A percentile compares a stretch with the other conserved stretches of the same genome.
Conservation (phyloP, 2,329 filamentous ascomycete species). For the Cryoendolithus antarcticus region DNA sequence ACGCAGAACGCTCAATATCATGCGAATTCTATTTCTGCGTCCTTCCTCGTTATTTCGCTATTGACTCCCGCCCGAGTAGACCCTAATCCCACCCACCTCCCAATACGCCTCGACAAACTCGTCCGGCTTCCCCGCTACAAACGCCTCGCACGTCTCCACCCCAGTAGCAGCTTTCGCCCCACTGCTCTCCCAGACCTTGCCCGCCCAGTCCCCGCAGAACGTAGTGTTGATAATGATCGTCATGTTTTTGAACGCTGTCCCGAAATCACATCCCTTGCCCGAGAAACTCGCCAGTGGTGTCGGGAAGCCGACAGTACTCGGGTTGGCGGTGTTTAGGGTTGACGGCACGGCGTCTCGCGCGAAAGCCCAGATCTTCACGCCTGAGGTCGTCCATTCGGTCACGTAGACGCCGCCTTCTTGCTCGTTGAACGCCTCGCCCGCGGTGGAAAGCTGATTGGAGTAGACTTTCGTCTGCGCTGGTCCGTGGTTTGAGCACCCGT, state of each 20-base stretch:
- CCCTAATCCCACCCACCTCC: constrained; percentile 59
- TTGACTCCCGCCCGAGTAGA: constrained; percentile 29
- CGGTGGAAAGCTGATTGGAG: constrained; percentile 16
- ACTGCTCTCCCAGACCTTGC: constrained; percentile 50
- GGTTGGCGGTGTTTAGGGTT: constrained; percentile 47
- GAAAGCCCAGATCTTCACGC: constrained; percentile 77
- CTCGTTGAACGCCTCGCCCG: constrained; percentile 41
- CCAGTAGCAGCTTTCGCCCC: constrained; percentile 44
- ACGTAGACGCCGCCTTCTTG: constrained; percentile 35
- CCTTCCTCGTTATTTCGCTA: neutral
- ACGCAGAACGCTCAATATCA: too few species aligned
- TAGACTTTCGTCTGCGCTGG: constrained; percentile 1
- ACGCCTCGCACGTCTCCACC: constrained; percentile 56
- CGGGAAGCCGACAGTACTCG: constrained; percentile 51
- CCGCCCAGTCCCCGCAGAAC: constrained; percentile 84
- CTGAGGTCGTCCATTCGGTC: constrained; percentile 52
- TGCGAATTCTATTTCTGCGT: constrained; percentile 1
- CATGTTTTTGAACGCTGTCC: constrained; percentile 56
- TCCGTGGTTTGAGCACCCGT: constrained; percentile 29
- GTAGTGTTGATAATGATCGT: constrained; percentile 71
- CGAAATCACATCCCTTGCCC: constrained; percentile 55
- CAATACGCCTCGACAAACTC: constrained; percentile 66
- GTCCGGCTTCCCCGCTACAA: constrained; percentile 56
- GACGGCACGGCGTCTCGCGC: constrained; percentile 51
- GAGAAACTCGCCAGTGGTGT: constrained; percentile 56